Conservation (phyloP, 257 asterid species). For the Coffea eugenioides region DNA sequence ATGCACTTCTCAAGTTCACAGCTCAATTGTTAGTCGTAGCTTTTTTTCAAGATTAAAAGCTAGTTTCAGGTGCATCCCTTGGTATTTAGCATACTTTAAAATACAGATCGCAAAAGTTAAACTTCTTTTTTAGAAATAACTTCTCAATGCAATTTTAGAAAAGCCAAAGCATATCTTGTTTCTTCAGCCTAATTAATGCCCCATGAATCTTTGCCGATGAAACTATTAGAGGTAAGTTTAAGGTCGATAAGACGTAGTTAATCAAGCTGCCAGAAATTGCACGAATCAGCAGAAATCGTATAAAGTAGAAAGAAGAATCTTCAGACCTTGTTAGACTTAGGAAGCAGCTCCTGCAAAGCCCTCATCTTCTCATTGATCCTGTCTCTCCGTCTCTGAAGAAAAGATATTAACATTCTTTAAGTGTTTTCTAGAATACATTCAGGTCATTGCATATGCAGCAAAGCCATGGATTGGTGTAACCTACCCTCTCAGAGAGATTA, state of each 20-base stretch:
- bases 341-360: constrained; percentile 86
- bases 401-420: neutral
- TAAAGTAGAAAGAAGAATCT: neutral
- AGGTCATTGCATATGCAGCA: neutral
- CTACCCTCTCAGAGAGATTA: constrained; percentile 86
- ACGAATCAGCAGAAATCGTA: neutral
- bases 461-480: neutral
- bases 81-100: too few relatives aligned
- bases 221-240: neutral
- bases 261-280: too few relatives aligned
- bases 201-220: too few relatives aligned
- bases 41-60: too few relatives aligned
- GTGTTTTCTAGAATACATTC: neutral
- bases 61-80: too few relatives aligned
- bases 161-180: neutral
- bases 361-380: constrained; percentile 87
- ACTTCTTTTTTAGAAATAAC: neutral
- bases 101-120: too few relatives aligned
- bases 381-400: constrained; percentile 67
- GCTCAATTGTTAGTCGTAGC: too few relatives aligned
- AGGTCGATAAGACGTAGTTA: too few relatives aligned
- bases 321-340: constrained; percentile 75
- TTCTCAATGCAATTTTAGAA: neutral
- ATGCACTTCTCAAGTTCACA: too few relatives aligned
- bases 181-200: too few relatives aligned